Evolutionary conservation across 176 grass and related monocot genomes (phyloP).

Genomic region (Zizania latifolia): DNA sequence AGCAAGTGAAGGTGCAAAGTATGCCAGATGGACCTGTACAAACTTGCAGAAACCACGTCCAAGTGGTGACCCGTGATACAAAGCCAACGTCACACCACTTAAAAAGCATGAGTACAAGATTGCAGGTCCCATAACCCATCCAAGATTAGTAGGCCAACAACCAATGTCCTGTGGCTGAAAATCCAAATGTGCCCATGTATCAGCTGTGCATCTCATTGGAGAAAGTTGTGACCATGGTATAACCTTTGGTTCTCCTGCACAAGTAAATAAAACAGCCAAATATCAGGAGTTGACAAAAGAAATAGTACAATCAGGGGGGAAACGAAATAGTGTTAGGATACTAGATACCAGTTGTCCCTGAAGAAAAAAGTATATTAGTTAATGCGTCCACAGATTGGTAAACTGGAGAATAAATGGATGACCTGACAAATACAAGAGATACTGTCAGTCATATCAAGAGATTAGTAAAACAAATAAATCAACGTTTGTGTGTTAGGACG

Average conservation of each 20-base stretch:
- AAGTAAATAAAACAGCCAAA: constrained; percentile 24
- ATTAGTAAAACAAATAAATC: neutral
- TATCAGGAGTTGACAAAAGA: neutral
- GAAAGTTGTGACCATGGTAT: constrained; percentile 89
- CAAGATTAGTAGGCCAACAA: constrained; percentile 92
- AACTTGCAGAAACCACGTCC: constrained; percentile 89
- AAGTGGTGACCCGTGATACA: constrained; percentile 90
- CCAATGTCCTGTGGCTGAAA: constrained; percentile 49
- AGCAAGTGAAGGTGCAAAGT: neutral
- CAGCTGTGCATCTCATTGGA: constrained; percentile 67
- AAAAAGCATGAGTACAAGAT: constrained; percentile 66
- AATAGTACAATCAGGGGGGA: neutral
- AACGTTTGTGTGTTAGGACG: neutral
- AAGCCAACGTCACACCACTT: constrained; percentile 65
- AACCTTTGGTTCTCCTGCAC: constrained; percentile 90
- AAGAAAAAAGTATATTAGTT: constrained; percentile 95
- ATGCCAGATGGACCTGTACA: constrained; percentile 54
- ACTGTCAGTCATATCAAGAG: neutral
- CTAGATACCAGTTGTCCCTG: constrained; percentile 87
- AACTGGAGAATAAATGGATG: constrained; percentile 51
- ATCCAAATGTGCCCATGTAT: constrained; percentile 87
- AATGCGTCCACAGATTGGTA: constrained; percentile 57
- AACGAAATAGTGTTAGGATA: neutral
- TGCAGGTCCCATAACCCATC: constrained; percentile 95
- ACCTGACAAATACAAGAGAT: constrained; percentile 40